Conservation (phyloP, 164 flowering plant species). For the Aristolochia californica region DNA sequence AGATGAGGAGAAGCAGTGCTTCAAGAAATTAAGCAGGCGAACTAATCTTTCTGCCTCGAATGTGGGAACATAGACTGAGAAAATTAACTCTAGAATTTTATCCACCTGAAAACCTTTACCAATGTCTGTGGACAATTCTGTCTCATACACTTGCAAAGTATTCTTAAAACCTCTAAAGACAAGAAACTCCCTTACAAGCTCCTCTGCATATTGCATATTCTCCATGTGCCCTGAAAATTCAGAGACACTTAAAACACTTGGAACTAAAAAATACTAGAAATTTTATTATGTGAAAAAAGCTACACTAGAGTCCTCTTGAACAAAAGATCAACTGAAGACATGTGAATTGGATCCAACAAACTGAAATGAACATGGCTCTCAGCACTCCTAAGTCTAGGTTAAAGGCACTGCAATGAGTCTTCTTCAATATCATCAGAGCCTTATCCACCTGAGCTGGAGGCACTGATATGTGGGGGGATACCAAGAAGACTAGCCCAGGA, state of each 20-base stretch:
- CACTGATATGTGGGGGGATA: too few relatives aligned
- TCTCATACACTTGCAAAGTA: conserved; percentile 63
- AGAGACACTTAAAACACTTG: neutral
- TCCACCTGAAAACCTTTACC: conserved; percentile 87
- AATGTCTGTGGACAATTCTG: conserved; percentile 65
- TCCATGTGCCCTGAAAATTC: conserved; percentile 36
- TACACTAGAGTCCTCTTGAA: too few relatives aligned
- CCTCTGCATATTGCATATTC: conserved; percentile 82
- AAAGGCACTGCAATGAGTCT: too few relatives aligned
- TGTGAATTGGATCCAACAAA: too few relatives aligned
- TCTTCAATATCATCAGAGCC: too few relatives aligned
- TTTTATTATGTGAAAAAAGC: too few relatives aligned
- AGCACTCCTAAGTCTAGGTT: too few relatives aligned
- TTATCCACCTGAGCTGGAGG: too few relatives aligned
- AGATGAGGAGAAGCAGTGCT: conserved; percentile 52
- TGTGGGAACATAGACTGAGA: conserved; percentile 60
- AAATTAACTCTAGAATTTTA: conserved; percentile 65
- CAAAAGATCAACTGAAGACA: too few relatives aligned
- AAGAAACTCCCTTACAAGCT: conserved; percentile 83
- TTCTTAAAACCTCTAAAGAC: conserved; percentile 80
- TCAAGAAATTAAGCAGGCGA: conserved; percentile 51
- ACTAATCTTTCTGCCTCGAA: conserved; percentile 60
- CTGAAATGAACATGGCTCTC: too few relatives aligned
- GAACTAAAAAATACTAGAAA: too few relatives aligned
- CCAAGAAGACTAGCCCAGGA: too few relatives aligned